phyloP scores from a whole-genome alignment of 495 filamentous ascomycete species.

The Aspergillus bridgeri region DNA sequence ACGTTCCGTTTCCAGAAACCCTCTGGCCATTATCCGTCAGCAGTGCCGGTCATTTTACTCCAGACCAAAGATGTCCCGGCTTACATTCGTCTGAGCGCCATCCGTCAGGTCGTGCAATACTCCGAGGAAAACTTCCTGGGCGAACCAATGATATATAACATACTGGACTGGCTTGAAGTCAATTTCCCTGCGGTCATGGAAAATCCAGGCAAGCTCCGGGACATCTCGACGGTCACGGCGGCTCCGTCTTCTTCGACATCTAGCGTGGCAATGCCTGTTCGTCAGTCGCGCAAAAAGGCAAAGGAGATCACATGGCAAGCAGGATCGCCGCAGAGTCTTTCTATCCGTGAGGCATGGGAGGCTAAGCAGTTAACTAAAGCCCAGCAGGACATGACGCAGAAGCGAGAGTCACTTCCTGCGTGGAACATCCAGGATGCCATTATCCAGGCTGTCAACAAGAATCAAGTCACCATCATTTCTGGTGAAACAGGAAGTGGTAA shows the following conservation, averaged over 20 bases:
- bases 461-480: conserved; percentile 92
- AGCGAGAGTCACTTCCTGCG: conserved; percentile 73
- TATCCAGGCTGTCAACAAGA: conserved; percentile 62
- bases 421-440: conserved; percentile 80
- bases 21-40: conserved; percentile 62
- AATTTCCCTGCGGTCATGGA: conserved; percentile 73
- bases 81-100: conserved; percentile 87
- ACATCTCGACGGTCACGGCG: conserved; percentile 65
- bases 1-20: conserved; percentile 52
- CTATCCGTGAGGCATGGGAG: conserved; percentile 51
- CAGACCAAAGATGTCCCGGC: conserved; percentile 67
- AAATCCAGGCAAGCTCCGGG: conserved; percentile 74
- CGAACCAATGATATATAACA: conserved; percentile 82
- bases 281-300: conserved; percentile 46
- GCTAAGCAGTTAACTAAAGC: conserved; percentile 51
- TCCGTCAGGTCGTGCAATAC: conserved; percentile 69
- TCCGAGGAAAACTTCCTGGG: conserved; percentile 66
- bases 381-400: conserved; percentile 66
- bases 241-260: conserved; percentile 21
- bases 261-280: conserved; percentile 40
- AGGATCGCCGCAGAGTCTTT: conserved; percentile 35
- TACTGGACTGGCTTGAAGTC: conserved; percentile 85
- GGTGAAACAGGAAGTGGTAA: conserved; percentile 97
- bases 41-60: conserved; percentile 71
- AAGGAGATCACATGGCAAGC: conserved; percentile 38